Evolutionary conservation across 1,139 yeast genomes (phyloP), one percentile per base, ranked within the genome.

Genomic region (Blastobotrys illinoisensis): DNA sequence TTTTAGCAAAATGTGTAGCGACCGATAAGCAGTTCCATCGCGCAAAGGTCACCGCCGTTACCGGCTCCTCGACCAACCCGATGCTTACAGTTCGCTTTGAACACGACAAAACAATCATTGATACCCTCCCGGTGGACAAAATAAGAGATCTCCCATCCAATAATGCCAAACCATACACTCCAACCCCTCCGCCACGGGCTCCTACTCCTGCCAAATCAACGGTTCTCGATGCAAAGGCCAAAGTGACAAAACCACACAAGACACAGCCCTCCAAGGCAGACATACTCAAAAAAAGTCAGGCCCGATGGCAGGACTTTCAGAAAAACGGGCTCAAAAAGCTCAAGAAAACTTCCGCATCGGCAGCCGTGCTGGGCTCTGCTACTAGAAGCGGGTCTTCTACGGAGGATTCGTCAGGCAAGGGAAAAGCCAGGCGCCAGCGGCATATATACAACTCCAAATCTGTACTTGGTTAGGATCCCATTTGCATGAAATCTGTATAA

Each of bases 251-350:
- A 7, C 24, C 14, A 9, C 50, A 51, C 19, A 18, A 24, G 43
- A 43, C 36, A 5, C 54, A 24, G 54, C 67, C 50, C 58, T 67
- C 56, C 56, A 64, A 58, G 20, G 60, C 63, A 13, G 56, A 61
- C 48, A 52, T 61, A 6, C 58, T 68, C 23, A 64, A 67, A 45
- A 60, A 62, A 16, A 62, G 66, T 40, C 68, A 68, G 47, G 57
- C 60, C 48, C 68, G 66, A 51, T 72, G 75, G 74, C 67, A 70
- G 50, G 60, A 59, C 50, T 71, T 72, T 53, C 61, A 64, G 20
- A 64, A 65, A 26, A 65, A 66, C 51, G 63, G 65, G 4, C 55
- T 57, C 28, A 67, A 67, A 53, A 56, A 58, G 40, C 59, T 58
- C 9, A 62, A 59, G 45, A 56, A 46, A 52, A 3, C 40, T 5